These are phyloP conservation scores for Zea luxurians DNA, from an alignment of 176 grass and related monocot genomes.

Conservation along the genomic window DNA sequence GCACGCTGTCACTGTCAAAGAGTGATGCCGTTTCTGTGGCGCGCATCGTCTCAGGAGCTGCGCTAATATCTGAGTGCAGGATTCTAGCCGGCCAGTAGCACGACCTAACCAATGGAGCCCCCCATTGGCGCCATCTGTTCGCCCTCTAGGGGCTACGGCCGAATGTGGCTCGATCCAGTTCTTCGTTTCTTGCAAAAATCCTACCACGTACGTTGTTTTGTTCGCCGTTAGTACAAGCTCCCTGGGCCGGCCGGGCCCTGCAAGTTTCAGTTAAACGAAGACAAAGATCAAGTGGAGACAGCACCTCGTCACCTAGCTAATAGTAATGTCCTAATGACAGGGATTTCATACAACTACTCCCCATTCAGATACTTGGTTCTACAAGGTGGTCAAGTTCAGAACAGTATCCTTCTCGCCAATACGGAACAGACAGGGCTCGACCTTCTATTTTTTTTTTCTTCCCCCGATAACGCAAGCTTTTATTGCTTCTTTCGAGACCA, in stretches of 20 bases:
- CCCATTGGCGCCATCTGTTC: slow-evolving; percentile 23
- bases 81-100: background rate
- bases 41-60: background rate
- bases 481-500: too few relatives aligned
- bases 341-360: background rate
- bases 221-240: background rate
- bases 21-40: slow-evolving; percentile 27
- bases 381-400: background rate
- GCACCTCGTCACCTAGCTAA: slow-evolving; percentile 5
- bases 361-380: background rate
- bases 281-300: slow-evolving; percentile 22
- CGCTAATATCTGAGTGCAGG: slow-evolving; percentile 25
- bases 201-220: background rate
- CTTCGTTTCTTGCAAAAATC: slow-evolving; percentile 11
- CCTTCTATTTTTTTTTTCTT: too few relatives aligned
- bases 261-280: slow-evolving; percentile 23
- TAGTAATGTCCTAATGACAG: background rate
- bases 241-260: background rate
- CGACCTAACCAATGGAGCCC: slow-evolving; percentile 34
- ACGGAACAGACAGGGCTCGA: background rate
- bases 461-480: too few relatives aligned
- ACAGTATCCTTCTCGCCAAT: background rate
- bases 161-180: background rate
- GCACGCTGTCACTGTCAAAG: slow-evolving; percentile 19
- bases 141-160: background rate